A percentile compares a stretch with the other conserved stretches of the same genome.
Conservation (phyloP, 2,329 filamentous ascomycete genomes). For the Claviceps cyperi region DNA sequence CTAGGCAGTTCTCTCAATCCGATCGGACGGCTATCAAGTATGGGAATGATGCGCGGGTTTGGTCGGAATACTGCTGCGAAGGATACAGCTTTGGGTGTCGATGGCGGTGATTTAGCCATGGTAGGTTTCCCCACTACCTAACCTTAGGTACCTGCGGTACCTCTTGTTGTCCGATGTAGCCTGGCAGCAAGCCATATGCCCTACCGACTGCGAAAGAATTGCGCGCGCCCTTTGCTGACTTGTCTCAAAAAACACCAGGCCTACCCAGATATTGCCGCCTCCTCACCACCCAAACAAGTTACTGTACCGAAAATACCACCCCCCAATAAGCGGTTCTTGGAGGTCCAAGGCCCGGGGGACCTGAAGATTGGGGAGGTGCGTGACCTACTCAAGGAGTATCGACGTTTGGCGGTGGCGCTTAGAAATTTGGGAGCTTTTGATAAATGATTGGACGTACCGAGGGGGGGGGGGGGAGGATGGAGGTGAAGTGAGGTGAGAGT, state of each 20-base stretch:
- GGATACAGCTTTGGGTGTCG: constrained; percentile 24
- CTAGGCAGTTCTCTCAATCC: constrained; percentile 72
- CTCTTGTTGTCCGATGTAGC: not conserved
- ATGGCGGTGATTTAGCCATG: constrained; percentile 42
- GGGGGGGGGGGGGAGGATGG: accelerated
- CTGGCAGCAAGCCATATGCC: too few relatives aligned
- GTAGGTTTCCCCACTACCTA: constrained; percentile 25
- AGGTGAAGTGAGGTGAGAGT: not conserved
- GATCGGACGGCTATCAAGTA: constrained; percentile 60
- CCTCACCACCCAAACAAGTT: constrained; percentile 34
- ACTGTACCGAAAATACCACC: constrained; percentile 42
- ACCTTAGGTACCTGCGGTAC: not conserved
- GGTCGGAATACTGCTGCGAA: constrained; percentile 37
- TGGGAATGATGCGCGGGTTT: constrained; percentile 62
- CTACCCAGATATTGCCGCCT: constrained; percentile 44
- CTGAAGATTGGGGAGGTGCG: constrained; percentile 60
- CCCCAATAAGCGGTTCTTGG: constrained; percentile 59
- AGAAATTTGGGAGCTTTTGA: constrained; percentile 48
- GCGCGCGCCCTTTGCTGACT: not conserved
- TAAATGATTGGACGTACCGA: constrained; percentile 9
- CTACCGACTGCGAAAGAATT: not conserved
- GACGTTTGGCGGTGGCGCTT: constrained; percentile 51
- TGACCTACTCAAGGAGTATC: constrained; percentile 59
- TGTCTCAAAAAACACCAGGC: constrained; percentile 24
- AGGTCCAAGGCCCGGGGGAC: constrained; percentile 54